These are phyloP conservation scores for Alternaria gansuensis DNA, from an alignment of 2,329 filamentous ascomycete genomes.

Conservation along the genomic window DNA sequence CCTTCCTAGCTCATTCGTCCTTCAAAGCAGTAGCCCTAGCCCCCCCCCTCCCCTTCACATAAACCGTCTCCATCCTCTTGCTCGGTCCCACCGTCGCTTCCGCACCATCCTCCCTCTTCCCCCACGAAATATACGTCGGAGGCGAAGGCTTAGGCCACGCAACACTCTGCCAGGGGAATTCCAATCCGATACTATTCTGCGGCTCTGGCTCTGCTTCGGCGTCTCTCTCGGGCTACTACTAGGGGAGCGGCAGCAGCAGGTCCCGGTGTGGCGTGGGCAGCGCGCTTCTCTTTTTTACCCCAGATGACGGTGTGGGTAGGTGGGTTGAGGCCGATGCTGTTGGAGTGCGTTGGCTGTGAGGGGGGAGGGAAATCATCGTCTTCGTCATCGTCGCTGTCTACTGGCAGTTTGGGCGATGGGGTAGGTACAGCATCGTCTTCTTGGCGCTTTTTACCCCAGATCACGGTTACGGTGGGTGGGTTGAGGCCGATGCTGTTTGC, in stretches of 20 bases:
- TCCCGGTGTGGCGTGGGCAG: background rate
- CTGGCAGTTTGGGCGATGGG: constrained; percentile 9
- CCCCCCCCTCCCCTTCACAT: constrained; percentile 1
- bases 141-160: constrained; percentile 15
- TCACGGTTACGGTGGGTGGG: constrained; percentile 22
- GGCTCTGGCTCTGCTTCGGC: constrained; percentile 14
- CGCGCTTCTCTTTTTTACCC: constrained; percentile 8
- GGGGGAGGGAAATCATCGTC: background rate
- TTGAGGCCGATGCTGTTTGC: constrained; percentile 24
- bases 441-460: constrained; percentile 29
- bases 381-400: constrained; percentile 18
- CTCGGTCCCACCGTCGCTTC: constrained; percentile 2
- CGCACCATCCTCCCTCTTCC: constrained; percentile 20
- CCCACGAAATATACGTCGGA: constrained; percentile 26
- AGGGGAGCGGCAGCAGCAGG: background rate
- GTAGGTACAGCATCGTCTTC: constrained; percentile 16
- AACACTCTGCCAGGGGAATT: constrained; percentile 11
- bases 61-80: constrained; percentile 4
- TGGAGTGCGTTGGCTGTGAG: constrained; percentile 12
- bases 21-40: background rate
- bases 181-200: constrained; percentile 10
- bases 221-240: background rate
- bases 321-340: constrained; percentile 22
- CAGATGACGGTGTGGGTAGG: constrained; percentile 28
- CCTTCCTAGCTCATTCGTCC: background rate